Percentiles rank a stretch among this genome's conserved stretches.
Evolutionary conservation across 2,329 filamentous ascomycete species (phyloP).

Genomic region (Knufia fluminis): DNA sequence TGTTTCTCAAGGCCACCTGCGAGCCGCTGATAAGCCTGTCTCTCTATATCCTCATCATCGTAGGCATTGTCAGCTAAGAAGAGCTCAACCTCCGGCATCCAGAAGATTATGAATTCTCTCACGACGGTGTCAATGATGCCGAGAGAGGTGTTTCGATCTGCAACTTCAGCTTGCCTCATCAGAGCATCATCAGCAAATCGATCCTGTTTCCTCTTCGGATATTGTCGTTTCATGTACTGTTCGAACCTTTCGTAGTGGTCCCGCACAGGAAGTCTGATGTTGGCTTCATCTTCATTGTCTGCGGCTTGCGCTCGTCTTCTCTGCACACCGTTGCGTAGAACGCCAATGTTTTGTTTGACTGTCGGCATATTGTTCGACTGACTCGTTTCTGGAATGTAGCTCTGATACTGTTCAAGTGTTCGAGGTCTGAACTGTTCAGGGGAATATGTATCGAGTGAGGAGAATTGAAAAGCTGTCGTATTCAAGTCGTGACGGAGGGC

Average conservation of each 20-base stretch:
- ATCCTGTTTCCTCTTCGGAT: neutral
- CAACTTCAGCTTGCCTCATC: neutral
- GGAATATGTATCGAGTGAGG: too few species aligned
- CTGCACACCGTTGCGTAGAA: neutral
- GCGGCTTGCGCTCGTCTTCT: neutral
- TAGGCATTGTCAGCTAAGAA: neutral
- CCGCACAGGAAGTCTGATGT: neutral
- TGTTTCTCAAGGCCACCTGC: neutral
- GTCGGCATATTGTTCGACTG: neutral
- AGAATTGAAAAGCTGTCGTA: too few species aligned
- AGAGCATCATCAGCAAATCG: neutral
- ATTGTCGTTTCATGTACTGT: constrained; percentile 1
- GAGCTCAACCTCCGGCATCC: constrained; percentile 3
- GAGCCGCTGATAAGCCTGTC: neutral
- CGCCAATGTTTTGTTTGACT: neutral
- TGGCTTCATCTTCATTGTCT: too few species aligned
- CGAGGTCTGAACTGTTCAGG: too few species aligned
- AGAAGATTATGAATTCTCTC: neutral
- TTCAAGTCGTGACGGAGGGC: too few species aligned
- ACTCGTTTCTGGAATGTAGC: too few species aligned
- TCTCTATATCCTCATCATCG: neutral
- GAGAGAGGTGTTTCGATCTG: neutral
- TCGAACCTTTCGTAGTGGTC: neutral
- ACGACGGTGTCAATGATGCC: constrained; percentile 3
- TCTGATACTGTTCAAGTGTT: too few species aligned